These are phyloP conservation scores for Exophiala calicioides DNA, from an alignment of 2,329 filamentous ascomycete species.

Conservation along the genomic window DNA sequence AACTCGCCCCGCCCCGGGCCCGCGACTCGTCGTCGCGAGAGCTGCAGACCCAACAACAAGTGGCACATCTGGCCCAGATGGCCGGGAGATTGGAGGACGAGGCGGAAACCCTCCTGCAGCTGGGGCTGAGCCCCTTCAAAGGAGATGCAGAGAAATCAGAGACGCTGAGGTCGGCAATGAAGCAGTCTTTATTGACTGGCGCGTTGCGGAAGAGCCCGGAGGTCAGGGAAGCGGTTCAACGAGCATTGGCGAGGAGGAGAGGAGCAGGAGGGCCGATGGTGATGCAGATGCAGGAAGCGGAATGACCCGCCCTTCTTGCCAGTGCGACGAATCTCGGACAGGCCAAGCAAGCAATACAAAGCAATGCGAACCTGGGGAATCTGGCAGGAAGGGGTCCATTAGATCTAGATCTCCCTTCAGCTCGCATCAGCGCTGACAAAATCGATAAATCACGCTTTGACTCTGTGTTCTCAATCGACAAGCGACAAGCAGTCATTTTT, in stretches of 20 bases:
- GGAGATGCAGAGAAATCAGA: conserved; percentile 67
- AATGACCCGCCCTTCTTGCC: conserved; percentile 2
- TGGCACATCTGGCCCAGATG: conserved; percentile 67
- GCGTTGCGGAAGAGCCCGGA: conserved; percentile 77
- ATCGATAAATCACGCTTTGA: too few species aligned
- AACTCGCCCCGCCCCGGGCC: conserved; percentile 65
- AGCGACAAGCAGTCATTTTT: too few species aligned
- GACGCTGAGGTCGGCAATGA: conserved; percentile 70
- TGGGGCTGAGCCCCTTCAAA: conserved; percentile 79
- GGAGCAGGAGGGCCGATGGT: conserved; percentile 11
- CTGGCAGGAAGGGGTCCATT: too few species aligned
- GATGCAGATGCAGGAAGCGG: conserved; percentile 11
- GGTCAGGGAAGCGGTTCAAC: conserved; percentile 76
- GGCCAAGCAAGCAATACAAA: neutral
- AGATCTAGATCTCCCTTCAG: too few species aligned
- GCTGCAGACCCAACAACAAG: conserved; percentile 59
- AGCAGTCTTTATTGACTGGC: conserved; percentile 85
- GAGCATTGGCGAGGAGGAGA: conserved; percentile 43
- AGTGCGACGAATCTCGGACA: neutral
- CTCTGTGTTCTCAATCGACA: too few species aligned
- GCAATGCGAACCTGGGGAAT: too few species aligned
- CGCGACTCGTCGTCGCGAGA: conserved; percentile 36
- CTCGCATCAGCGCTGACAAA: too few species aligned
- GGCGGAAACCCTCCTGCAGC: conserved; percentile 66
- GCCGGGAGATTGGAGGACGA: conserved; percentile 67